Evolutionary conservation across 2,329 filamentous ascomycete genomes (phyloP), one percentile per base, ranked within the genome.

Genomic region (Aaosphaeria arxii): DNA sequence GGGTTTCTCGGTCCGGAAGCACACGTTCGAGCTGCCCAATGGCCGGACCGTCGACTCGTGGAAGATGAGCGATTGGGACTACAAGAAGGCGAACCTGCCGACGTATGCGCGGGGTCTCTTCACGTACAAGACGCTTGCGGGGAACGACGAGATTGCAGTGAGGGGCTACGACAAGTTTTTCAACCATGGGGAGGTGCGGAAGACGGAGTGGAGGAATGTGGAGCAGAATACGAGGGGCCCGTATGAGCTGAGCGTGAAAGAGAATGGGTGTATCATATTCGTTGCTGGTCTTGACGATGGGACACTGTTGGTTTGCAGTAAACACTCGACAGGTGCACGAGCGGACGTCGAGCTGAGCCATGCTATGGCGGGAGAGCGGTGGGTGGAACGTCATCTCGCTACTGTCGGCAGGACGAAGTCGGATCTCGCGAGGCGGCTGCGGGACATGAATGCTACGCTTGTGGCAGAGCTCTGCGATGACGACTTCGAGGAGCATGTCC

Each of bases 211-310:
- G 94, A 70, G 76, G 11, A 88, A 87, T 62, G 89, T 99, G 51
- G 77, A 87, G 64, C 71, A 73, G 30, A 80, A 87, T 47, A 97
- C 94, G 1, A 76, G 83, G 54, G 91, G 90, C 0, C 94, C 94
- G 0, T 99, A 97, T 61, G 94, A 99, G 72, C 76, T 99, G 47
- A 97, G 91, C 49, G 83, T 97, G 45, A 99, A 99, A 74, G 94
- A 99, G 72, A 99, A 99, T 63, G 94, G 94, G n/a, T 99, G 94
- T 71, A 99, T 99, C 71, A 96, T 99, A 58, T 99, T 99, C 75
- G 85, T 99, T 40, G 87, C 91, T 11, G 94, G 91, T 11, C 77
- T 99, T 24, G 89, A 95, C 62, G 91, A 96, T 61, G 91, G 84
- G 33, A 90, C 89, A 1, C 77, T 99, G 7, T 77, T 99, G 6